A percentile compares a stretch with the other conserved stretches of the same genome.
phyloP scores from a whole-genome alignment of 2,329 filamentous ascomycete species.

The Bipolaris sorokiniana region DNA sequence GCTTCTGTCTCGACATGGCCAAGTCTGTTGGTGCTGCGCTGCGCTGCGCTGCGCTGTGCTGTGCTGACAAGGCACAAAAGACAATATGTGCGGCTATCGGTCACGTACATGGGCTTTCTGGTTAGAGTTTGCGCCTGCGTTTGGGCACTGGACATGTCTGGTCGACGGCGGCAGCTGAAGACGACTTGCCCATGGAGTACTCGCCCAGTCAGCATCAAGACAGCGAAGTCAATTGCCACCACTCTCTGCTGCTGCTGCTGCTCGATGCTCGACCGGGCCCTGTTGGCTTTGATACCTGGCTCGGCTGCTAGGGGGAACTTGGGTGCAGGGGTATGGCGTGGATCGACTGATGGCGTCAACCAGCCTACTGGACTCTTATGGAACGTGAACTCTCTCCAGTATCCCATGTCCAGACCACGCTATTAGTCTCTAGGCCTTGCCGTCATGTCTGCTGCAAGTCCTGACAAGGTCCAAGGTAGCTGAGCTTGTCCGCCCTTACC shows the following conservation, averaged over 20 bases:
- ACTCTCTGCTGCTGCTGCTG: neutral
- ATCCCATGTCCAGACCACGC: neutral
- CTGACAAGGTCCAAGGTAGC: neutral
- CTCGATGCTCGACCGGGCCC: neutral
- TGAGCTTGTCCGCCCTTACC: neutral
- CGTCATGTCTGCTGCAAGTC: too few species aligned
- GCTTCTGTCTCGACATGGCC: slow-evolving; percentile 17
- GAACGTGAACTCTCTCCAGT: neutral
- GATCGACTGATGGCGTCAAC: slow-evolving; percentile 31
- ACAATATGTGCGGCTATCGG: slow-evolving; percentile 5
- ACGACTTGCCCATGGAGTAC: neutral
- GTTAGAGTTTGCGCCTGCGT: neutral
- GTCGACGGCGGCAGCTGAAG: slow-evolving; percentile 3
- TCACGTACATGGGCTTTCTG: slow-evolving; percentile 3
- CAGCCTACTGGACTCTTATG: slow-evolving; percentile 29
- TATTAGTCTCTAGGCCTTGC: too few species aligned
- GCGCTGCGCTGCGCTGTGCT: neutral
- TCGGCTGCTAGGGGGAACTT: slow-evolving; percentile 18
- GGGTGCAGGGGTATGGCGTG: slow-evolving; percentile 22
- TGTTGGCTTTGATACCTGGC: slow-evolving; percentile 26
- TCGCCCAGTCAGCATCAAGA: neutral
- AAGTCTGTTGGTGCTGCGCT: slow-evolving; percentile 7
- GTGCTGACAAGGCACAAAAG: slow-evolving; percentile 16
- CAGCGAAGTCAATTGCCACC: slow-evolving; percentile 1
- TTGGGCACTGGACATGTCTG: neutral